A percentile compares a stretch with the other conserved stretches of the same genome.
phyloP scores from a whole-genome alignment of 352 stramenopile genomes.

The Thalassiosira ordinaria region DNA sequence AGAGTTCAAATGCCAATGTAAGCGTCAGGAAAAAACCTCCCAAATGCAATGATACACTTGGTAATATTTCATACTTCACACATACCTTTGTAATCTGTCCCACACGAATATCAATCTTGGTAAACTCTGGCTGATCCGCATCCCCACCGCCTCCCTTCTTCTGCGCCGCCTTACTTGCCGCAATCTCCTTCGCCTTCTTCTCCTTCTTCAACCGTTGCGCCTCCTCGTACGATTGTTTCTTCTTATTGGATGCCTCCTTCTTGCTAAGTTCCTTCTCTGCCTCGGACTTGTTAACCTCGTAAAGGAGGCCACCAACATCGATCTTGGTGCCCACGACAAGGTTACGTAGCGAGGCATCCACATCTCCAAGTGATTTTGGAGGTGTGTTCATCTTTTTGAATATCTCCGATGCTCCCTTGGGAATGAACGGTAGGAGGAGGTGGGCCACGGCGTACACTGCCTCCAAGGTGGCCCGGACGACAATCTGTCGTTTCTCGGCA shows the following conservation, averaged over 20 bases:
- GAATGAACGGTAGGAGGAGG: conserved; percentile 95
- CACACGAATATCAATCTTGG: conserved; percentile 88
- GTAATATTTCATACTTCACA: conserved; percentile 4
- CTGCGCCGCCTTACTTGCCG: conserved; percentile 61
- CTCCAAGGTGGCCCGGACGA: conserved; percentile 96
- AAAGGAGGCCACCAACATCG: conserved; percentile 93
- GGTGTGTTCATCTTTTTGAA: conserved; percentile 94
- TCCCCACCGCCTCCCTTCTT: conserved; percentile 46
- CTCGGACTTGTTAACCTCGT: conserved; percentile 86
- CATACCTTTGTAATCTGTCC: conserved; percentile 88
- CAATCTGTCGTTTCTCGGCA: conserved; percentile 83
- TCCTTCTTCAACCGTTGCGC: conserved; percentile 80
- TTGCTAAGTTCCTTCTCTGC: conserved; percentile 74
- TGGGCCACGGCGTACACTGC: conserved; percentile 96
- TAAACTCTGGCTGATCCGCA: conserved; percentile 87
- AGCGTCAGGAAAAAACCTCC: no score
- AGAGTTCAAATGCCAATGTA: no score
- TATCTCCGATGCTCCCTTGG: conserved; percentile 90
- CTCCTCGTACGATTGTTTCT: conserved; percentile 78
- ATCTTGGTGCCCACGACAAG: conserved; percentile 90
- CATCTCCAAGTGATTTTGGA: conserved; percentile 67
- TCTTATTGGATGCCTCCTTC: conserved; percentile 65
- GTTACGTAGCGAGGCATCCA: conserved; percentile 85
- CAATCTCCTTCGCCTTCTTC: conserved; percentile 79
- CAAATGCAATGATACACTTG: no score